Base-by-base conservation (phyloP, 2,329 filamentous ascomycete species). In the Pseudogymnoascus sp. region DNA sequence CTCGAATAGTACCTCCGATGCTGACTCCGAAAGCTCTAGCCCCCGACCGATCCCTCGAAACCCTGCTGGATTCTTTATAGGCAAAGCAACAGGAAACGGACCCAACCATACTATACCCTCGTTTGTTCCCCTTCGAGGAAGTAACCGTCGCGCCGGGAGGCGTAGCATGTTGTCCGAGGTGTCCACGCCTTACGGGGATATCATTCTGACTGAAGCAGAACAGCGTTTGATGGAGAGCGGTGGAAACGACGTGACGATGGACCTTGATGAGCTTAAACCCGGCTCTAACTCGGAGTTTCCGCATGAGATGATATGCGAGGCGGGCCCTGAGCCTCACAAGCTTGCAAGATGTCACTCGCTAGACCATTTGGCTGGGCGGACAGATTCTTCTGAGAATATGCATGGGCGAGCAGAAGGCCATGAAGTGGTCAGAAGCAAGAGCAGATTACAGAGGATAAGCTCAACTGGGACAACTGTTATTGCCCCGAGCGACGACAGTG, bases 391-490 rank as follows among this genome's bases (percentile, higher is more conserved):
- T 35, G 7, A 12, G 12, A 20, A 58, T 14, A 9, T 58, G 16
- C 3, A 6, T 32, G 25, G 43, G n/a, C n/a, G n/a, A 9, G 18
- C 7, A 37, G 57, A 58, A 28, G 9, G 35, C 2, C 25, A 34
- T n/a, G 35, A 28, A 7, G 16, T 25, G 5, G 57, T 16, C 3
- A n/a, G 14, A 16, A 35, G 57, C 16, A 65, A 62, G 32, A 62
- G 57, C 30, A 64, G 58, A 25, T 25, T 70, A 9, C 58, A 41
- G 30, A 65, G 69, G 57, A 64, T 62, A 14, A 71, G 67, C 50
- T 69, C 64, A 6, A 70, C 64, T 62, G 69, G 69, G 34, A 70
- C 67, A 8, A 69, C 70, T 41, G 61, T 71, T 28, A 70, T 71
- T 57, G 68, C 59, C 11, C 66, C 67, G 1, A 59, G 32, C 47